Base-by-base conservation (phyloP, 805 yeast species). In the Wickerhamomyces sydowiorum region DNA sequence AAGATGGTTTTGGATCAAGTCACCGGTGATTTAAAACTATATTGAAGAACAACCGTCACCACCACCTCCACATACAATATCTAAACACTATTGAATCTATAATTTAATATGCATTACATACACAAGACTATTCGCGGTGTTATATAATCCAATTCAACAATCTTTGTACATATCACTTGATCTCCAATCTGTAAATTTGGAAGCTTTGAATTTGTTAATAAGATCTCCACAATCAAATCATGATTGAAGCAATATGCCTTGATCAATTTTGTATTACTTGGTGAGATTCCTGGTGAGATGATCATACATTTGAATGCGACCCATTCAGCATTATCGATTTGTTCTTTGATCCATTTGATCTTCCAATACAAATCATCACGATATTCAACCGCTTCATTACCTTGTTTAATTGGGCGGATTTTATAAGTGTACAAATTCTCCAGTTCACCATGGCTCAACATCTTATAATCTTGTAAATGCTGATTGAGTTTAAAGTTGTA, bases 1-100 rank as follows among this genome's bases (percentile, higher is more conserved):
- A 86, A 81, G 50, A 52, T 72, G 0, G 79, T 82, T 0, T 62
- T 91, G 46, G 96, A 93, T 60, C 78, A 81, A 57, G 78, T 91
- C 41, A 90, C 98, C 1, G 82, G 86, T 14, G 81, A 73, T 21
- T 69, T 91, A 53, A 86, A 83, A 59, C 67, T 91, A 45, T 87
- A 85, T 56, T 88, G 63, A 51, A 22, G 1, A 31, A 12, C 3
- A 31, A 1, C 14, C 6, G 9, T 14, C 21, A 14, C 6, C 30
- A 27, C 30, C 6, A 27, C n/a, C n/a, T n/a, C n/a, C n/a, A n/a
- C n/a, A n/a, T n/a, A n/a, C n/a, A n/a, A n/a, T n/a, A n/a, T n/a
- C n/a, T n/a, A n/a, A n/a, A n/a, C n/a, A n/a, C n/a, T n/a, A n/a
- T n/a, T 27, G n/a, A 27, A 14, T 8, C n/a, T 6, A 27, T 23